A percentile compares a stretch with the other conserved stretches of the same genome.
Conservation (phyloP, 352 stramenopile genomes). For the Blastocystis sp. region DNA sequence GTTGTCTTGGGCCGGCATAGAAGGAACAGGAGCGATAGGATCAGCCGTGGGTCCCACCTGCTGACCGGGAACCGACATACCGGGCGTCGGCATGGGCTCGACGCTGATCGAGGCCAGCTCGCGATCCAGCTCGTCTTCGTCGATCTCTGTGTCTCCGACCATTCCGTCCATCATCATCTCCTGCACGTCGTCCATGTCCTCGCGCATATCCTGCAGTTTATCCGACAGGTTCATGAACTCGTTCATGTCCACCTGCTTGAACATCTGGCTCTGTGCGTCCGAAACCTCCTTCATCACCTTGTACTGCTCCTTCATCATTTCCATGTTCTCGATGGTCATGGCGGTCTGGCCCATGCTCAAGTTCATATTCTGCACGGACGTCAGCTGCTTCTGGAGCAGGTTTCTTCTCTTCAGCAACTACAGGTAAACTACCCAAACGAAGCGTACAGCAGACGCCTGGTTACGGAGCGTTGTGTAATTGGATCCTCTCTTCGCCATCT, state of each 20-base stretch:
- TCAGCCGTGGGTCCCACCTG: background rate
- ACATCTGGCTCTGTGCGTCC: constrained; percentile 53
- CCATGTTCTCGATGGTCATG: constrained; percentile 33
- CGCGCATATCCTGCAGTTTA: constrained; percentile 69
- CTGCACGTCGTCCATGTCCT: constrained; percentile 72
- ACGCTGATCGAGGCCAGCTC: constrained; percentile 37
- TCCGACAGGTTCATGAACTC: constrained; percentile 55
- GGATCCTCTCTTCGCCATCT: constrained; percentile 33
- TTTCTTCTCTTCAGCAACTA: constrained; percentile 50
- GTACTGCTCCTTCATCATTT: constrained; percentile 70
- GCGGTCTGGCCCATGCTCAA: constrained; percentile 44
- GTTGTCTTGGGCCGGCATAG: background rate
- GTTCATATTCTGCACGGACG: constrained; percentile 42
- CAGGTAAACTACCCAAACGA: background rate
- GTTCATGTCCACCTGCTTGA: constrained; percentile 60
- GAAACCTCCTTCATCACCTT: constrained; percentile 69
- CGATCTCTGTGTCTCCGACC: constrained; percentile 5
- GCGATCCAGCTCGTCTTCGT: constrained; percentile 60
- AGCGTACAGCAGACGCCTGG: background rate
- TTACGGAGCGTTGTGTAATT: constrained; percentile 18
- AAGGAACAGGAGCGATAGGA: background rate
- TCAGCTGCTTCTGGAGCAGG: constrained; percentile 48
- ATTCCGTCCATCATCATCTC: constrained; percentile 73
- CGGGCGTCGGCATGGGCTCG: background rate
- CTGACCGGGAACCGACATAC: background rate